phyloP scores from a whole-genome alignment of 495 filamentous ascomycete species.

The Aspergillus nidulans region DNA sequence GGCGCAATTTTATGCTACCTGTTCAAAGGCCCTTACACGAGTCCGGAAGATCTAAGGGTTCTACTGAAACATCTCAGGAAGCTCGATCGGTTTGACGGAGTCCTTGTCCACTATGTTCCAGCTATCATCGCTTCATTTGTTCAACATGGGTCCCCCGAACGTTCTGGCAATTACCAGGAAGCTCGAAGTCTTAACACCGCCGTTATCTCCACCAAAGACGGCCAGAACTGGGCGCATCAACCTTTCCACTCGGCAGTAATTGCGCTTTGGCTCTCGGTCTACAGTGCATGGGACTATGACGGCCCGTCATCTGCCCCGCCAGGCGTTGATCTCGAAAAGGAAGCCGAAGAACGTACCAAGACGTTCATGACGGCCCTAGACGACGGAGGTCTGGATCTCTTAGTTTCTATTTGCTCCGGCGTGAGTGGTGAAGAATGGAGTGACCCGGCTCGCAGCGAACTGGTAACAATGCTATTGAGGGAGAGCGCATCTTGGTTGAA shows the following conservation, averaged over 20 bases:
- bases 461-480: conserved; percentile 72
- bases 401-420: conserved; percentile 77
- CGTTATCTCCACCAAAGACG: conserved; percentile 59
- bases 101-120: conserved; percentile 74
- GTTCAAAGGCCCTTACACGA: conserved; percentile 66
- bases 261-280: conserved; percentile 85
- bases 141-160: conserved; percentile 69
- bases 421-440: conserved; percentile 71
- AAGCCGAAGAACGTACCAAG: conserved; percentile 63
- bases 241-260: conserved; percentile 71
- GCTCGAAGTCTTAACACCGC: conserved; percentile 64
- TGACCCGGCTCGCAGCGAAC: conserved; percentile 68
- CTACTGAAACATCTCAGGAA: conserved; percentile 62
- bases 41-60: conserved; percentile 63
- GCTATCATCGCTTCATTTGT: conserved; percentile 67
- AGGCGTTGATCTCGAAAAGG: conserved; percentile 56
- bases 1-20: conserved; percentile 69
- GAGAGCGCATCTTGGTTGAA: conserved; percentile 62
- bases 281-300: conserved; percentile 84
- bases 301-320: conserved; percentile 48
- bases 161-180: conserved; percentile 52
- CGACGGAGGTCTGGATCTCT: conserved; percentile 88
- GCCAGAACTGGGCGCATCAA: conserved; percentile 61
- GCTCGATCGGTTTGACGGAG: conserved; percentile 66
- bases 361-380: conserved; percentile 73